These are phyloP conservation scores for Apiospora saccharicola DNA, from an alignment of 2,329 filamentous ascomycete genomes.

Conservation along the genomic window DNA sequence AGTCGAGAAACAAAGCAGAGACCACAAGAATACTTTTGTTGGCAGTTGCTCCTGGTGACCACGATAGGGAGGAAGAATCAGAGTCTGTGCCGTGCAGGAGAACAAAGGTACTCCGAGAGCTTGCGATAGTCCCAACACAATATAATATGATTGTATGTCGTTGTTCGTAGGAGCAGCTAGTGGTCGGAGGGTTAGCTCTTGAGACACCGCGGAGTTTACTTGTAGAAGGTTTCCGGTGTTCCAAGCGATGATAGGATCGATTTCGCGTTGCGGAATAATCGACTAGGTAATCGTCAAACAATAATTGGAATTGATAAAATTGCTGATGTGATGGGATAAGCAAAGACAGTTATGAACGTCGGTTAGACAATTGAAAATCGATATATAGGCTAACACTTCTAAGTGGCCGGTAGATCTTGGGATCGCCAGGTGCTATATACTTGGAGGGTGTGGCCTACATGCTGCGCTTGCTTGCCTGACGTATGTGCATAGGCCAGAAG, in stretches of 20 bases:
- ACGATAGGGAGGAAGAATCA: neutral
- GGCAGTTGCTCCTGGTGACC: neutral
- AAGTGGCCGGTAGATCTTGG: slow-evolving; percentile 13
- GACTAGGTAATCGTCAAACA: neutral
- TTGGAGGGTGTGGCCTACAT: slow-evolving; percentile 1
- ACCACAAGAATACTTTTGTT: neutral
- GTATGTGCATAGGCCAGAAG: neutral
- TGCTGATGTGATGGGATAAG: neutral
- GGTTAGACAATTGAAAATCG: slow-evolving; percentile 10
- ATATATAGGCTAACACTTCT: slow-evolving; percentile 1
- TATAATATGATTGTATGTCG: neutral
- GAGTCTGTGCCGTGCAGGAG: neutral
- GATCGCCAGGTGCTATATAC: slow-evolving; percentile 22
- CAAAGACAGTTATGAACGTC: neutral
- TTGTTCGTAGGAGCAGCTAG: neutral
- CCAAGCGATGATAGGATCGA: neutral
- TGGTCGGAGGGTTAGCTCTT: neutral
- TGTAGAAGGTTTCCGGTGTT: neutral
- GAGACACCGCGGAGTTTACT: neutral
- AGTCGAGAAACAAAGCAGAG: neutral
- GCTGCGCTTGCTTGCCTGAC: slow-evolving; percentile 2
- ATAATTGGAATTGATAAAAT: neutral
- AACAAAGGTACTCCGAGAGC: neutral
- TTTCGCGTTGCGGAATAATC: neutral
- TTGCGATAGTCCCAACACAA: slow-evolving; percentile 2